Conservation (phyloP, 2,329 filamentous ascomycete genomes). For the Proliferodiscus dingleyae region DNA sequence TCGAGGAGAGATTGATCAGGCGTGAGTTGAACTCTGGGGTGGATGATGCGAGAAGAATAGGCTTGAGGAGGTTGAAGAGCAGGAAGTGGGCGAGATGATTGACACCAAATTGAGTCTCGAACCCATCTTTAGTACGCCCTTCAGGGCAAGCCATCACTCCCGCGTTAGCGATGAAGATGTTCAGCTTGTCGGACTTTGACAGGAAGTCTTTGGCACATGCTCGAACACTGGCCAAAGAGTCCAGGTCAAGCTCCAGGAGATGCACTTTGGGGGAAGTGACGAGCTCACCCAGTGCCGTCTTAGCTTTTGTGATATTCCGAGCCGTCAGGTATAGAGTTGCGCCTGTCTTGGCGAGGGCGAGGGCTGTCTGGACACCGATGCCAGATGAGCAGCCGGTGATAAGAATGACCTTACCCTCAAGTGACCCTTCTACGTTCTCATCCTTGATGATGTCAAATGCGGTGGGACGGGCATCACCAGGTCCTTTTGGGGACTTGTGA, state of each 20-base stretch:
- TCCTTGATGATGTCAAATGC: conserved; percentile 32
- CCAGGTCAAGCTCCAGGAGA: conserved; percentile 32
- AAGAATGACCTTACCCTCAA: conserved; percentile 37
- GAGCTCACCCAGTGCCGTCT: conserved; percentile 33
- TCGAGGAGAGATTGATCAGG: conserved; percentile 42
- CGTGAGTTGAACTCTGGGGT: conserved; percentile 39
- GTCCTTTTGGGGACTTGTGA: neutral
- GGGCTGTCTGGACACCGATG: conserved; percentile 35
- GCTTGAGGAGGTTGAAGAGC: conserved; percentile 45
- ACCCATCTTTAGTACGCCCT: conserved; percentile 40
- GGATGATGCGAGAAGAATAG: conserved; percentile 36
- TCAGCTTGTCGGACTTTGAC: conserved; percentile 26
- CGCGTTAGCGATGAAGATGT: conserved; percentile 28
- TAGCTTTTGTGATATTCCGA: conserved; percentile 31
- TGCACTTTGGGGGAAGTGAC: conserved; percentile 32
- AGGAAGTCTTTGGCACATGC: conserved; percentile 27
- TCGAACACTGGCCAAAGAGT: conserved; percentile 31
- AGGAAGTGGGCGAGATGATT: conserved; percentile 52
- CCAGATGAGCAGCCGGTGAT: conserved; percentile 35
- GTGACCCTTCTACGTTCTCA: conserved; percentile 20
- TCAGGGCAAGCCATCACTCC: conserved; percentile 18
- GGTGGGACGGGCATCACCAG: conserved; percentile 11
- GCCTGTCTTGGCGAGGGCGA: conserved; percentile 32
- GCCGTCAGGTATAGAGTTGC: conserved; percentile 33
- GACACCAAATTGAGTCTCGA: conserved; percentile 47